Evolutionary conservation across 179 eudicot species (phyloP), one percentile per base, ranked within the genome.

Genomic region (Gypsophila paniculata): DNA sequence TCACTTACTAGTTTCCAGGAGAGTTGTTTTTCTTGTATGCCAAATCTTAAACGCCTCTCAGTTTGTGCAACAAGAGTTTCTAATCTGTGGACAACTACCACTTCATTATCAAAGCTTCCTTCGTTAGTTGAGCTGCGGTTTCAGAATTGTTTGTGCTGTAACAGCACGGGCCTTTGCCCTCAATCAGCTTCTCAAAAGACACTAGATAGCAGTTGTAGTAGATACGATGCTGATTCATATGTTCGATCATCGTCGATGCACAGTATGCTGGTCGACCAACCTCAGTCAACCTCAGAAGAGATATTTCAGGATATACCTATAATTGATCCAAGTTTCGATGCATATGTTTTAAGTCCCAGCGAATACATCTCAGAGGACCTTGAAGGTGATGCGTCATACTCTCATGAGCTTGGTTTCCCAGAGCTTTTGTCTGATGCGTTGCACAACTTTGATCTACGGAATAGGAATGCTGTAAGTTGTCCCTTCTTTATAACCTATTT

Each of bases 111-210:
- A 51, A 78, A 78, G 74, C 77, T 78, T 69, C 74, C 74, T 74
- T 78, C 74, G 15, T 68, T 78, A 55, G 32, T 69, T 21, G 74
- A 69, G 62, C 77, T 78, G 13, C 81, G 81, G 32, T 78, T 78
- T 74, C 81, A 78, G 74, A 78, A 78, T 69, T 78, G 81, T 54
- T 63, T 74, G 46, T 78, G 81, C 71, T 78, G 81, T 78, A 55
- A 74, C 22, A 55, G 64, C 60, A 78, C 81, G 3, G 81, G 74
- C 63, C 74, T 60, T 44, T 78, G 81, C 65, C 77, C 77, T 55
- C 17, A 53, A 68, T 68, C 68, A 62, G 63, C 74, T 63, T 46
- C 67, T 61, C 71, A 48, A 64, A 78, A 58, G 74, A 69, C 48
- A 18, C 32, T 69, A 25, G 74, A 61, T 69, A 46, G 51, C 23